phyloP scores from a whole-genome alignment of 2,329 filamentous ascomycete species.

The Curvularia spicifera region DNA sequence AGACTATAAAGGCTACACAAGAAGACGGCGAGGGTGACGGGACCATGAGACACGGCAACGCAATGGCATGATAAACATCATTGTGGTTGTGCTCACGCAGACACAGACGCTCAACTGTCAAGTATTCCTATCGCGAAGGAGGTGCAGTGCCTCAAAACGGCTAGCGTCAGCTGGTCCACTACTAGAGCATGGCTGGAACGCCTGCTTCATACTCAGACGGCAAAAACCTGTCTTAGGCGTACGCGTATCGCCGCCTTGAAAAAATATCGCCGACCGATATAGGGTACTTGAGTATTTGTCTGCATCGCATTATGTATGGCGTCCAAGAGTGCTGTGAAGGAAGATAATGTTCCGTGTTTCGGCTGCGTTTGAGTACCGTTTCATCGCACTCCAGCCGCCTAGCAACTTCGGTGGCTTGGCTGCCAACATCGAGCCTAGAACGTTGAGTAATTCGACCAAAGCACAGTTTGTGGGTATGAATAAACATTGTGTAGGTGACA shows the following conservation, averaged over 20 bases:
- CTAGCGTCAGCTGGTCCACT: constrained; percentile 2
- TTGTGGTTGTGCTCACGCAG: neutral
- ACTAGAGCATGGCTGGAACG: neutral
- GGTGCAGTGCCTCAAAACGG: constrained; percentile 2
- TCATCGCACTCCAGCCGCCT: constrained; percentile 22
- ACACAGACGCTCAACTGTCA: neutral
- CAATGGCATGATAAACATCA: too few relatives aligned
- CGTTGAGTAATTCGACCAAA: too few relatives aligned
- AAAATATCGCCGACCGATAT: neutral
- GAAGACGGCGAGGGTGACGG: too few relatives aligned
- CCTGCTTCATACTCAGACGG: neutral
- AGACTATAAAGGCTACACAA: neutral
- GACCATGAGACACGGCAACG: too few relatives aligned
- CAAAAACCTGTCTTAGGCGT: neutral
- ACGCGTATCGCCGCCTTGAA: constrained; percentile 4
- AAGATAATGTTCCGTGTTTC: constrained; percentile 27
- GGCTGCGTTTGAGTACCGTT: constrained; percentile 37
- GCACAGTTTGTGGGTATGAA: neutral
- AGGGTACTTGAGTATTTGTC: neutral
- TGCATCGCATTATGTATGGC: constrained; percentile 6
- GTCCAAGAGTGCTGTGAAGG: constrained; percentile 7
- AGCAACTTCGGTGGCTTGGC: constrained; percentile 5
- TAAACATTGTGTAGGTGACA: neutral
- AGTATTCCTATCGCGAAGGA: neutral
- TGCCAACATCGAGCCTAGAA: neutral